Conservation (phyloP, 352 stramenopile genomes). For the Plasmopara halstedii region DNA sequence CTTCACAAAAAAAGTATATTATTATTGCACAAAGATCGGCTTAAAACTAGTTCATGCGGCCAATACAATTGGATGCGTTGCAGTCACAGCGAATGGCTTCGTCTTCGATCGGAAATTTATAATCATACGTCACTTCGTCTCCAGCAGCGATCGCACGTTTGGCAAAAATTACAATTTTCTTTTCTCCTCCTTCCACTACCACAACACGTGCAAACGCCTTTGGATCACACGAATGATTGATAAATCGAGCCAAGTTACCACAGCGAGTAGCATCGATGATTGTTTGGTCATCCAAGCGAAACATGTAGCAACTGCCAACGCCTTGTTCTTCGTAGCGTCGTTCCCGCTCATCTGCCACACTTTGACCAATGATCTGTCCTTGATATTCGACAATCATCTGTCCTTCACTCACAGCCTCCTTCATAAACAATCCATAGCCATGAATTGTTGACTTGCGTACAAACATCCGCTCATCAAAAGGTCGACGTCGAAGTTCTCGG, state of each 20-base stretch:
- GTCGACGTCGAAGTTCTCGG: slow-evolving; percentile 84
- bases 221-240: slow-evolving; percentile 94
- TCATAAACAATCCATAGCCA: slow-evolving; percentile 94
- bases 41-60: slow-evolving; percentile 94
- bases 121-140: slow-evolving; percentile 95
- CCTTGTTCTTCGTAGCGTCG: slow-evolving; percentile 90
- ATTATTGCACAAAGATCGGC: too few relatives aligned
- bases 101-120: slow-evolving; percentile 97
- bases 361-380: slow-evolving; percentile 88
- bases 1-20: too few relatives aligned
- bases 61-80: slow-evolving; percentile 90
- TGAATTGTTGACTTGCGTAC: slow-evolving; percentile 94
- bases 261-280: slow-evolving; percentile 93
- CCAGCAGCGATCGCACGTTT: slow-evolving; percentile 86
- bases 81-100: slow-evolving; percentile 91
- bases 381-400: slow-evolving; percentile 98
- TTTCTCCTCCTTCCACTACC: slow-evolving; percentile 76
- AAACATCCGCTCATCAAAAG: slow-evolving; percentile 86
- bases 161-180: slow-evolving; percentile 96
- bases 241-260: slow-evolving; percentile 93
- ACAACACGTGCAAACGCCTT: slow-evolving; percentile 93
- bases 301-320: slow-evolving; percentile 97
- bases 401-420: slow-evolving; percentile 83
- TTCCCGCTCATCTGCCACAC: slow-evolving; percentile 90
- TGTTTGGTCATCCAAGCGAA: slow-evolving; percentile 88